These are phyloP conservation scores for Phialemoniopsis sp. DNA, from an alignment of 2,329 filamentous ascomycete genomes.

Conservation along the genomic window DNA sequence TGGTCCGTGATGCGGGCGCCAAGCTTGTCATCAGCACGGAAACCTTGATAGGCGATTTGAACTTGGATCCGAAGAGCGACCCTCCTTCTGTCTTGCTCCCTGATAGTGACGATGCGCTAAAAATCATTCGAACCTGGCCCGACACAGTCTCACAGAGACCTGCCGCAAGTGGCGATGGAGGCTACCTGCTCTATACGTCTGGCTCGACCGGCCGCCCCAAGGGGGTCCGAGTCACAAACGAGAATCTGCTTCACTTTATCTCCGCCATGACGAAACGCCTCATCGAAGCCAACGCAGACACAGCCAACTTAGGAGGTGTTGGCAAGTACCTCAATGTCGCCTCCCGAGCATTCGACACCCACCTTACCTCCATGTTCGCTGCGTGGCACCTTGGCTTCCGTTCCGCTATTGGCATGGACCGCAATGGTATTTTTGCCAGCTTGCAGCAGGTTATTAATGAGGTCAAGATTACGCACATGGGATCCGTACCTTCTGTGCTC, in stretches of 20 bases:
- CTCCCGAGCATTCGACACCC: conserved; percentile 17
- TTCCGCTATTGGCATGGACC: conserved; percentile 9
- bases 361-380: conserved; percentile 16
- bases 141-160: conserved; percentile 3
- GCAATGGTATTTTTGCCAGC: conserved; percentile 22
- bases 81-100: too few relatives aligned
- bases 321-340: conserved; percentile 18
- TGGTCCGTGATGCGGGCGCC: conserved; percentile 53
- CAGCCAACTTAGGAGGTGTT: conserved; percentile 11
- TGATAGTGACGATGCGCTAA: conserved; percentile 5
- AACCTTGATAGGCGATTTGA: conserved; percentile 29
- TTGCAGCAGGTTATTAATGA: conserved; percentile 32
- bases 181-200: conserved; percentile 64
- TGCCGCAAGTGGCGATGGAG: conserved; percentile 26
- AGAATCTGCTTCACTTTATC: conserved; percentile 33
- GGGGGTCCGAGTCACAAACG: conserved; percentile 58
- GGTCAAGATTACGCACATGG: conserved; percentile 58
- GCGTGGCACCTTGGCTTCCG: conserved; percentile 12
- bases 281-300: conserved; percentile 7
- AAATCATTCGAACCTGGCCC: conserved; percentile 3
- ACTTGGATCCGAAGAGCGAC: background rate
- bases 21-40: conserved; percentile 43
- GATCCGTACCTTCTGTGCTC: conserved; percentile 61
- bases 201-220: conserved; percentile 64
- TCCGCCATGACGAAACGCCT: conserved; percentile 10